Percentiles rank a stretch among this genome's conserved stretches.
Evolutionary conservation across 176 grass and related monocot genomes (phyloP).

Genomic region (Lolium multiflorum): DNA sequence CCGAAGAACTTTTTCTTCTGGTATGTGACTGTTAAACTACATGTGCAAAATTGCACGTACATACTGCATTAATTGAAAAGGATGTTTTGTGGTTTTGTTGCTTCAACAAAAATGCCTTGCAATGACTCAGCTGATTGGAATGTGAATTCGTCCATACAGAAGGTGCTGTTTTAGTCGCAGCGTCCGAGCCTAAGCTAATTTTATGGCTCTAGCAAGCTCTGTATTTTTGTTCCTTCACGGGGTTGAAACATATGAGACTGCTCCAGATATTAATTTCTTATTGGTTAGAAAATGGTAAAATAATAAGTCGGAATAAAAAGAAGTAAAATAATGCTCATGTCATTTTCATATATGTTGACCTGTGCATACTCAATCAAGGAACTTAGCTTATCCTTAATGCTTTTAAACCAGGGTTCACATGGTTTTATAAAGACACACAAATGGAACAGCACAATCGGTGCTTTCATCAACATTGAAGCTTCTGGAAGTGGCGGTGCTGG

Average conservation of each 20-base stretch:
- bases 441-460: constrained; percentile 82
- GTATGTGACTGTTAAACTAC: constrained; percentile 53
- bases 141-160: not conserved
- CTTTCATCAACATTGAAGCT: constrained; percentile 99
- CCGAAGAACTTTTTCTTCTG: constrained; percentile 99
- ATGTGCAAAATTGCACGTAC: not conserved
- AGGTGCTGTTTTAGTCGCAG: not conserved
- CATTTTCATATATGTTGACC: constrained; percentile 16
- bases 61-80: constrained; percentile 20
- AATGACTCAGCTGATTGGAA: not conserved
- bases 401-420: constrained; percentile 83
- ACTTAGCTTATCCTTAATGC: constrained; percentile 34
- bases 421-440: constrained; percentile 93
- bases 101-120: not conserved
- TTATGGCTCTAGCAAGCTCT: constrained; percentile 1
- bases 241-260: constrained; percentile 3
- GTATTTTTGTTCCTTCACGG: not conserved
- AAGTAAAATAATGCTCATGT: not conserved
- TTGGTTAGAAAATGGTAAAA: constrained; percentile 23
- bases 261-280: constrained; percentile 17
- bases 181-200: constrained; percentile 22
- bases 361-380: constrained; percentile 23
- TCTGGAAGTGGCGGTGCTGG: constrained; percentile 92
- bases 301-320: not conserved
- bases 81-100: not conserved